phyloP scores from a whole-genome alignment of 1,284 basidiomycete species.

The Ceratobasidium sp. region DNA sequence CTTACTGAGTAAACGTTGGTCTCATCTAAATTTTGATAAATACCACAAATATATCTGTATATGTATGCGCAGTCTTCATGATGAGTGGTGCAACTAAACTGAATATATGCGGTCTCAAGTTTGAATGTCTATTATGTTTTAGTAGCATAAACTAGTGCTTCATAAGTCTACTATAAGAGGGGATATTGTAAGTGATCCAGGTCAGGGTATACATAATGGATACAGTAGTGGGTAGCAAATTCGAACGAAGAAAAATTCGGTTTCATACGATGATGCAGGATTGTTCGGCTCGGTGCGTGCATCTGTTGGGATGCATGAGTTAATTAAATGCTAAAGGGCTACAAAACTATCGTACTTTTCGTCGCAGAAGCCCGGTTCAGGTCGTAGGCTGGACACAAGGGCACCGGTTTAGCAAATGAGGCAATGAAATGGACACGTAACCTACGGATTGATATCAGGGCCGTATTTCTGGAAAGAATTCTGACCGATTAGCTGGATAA shows the following conservation, averaged over 20 bases:
- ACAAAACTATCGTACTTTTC: conserved; percentile 29
- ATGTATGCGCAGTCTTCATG: conserved; percentile 35
- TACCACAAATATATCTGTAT: not conserved
- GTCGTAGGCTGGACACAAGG: conserved; percentile 7
- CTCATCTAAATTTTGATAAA: not conserved
- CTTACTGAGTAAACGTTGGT: conserved; percentile 12
- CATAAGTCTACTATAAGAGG: no score
- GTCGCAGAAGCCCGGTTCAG: conserved; percentile 34
- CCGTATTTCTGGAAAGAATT: conserved; percentile 8
- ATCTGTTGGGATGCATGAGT: not conserved
- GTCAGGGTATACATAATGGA: not conserved
- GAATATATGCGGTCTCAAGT: not conserved
- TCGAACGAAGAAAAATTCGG: not conserved
- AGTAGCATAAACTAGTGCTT: no score
- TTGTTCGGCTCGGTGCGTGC: not conserved
- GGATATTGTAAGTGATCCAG: not conserved
- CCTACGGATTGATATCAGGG: conserved; percentile 34
- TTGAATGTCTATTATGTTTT: no score
- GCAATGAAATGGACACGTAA: not conserved
- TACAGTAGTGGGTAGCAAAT: not conserved
- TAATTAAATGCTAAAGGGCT: not conserved
- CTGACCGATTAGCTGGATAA: not conserved
- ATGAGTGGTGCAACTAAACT: not conserved
- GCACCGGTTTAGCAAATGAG: not conserved
- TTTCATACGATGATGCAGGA: conserved; percentile 17